Conservation (phyloP, 2,329 filamentous ascomycete genomes). For the Lithohypha guttulata region DNA sequence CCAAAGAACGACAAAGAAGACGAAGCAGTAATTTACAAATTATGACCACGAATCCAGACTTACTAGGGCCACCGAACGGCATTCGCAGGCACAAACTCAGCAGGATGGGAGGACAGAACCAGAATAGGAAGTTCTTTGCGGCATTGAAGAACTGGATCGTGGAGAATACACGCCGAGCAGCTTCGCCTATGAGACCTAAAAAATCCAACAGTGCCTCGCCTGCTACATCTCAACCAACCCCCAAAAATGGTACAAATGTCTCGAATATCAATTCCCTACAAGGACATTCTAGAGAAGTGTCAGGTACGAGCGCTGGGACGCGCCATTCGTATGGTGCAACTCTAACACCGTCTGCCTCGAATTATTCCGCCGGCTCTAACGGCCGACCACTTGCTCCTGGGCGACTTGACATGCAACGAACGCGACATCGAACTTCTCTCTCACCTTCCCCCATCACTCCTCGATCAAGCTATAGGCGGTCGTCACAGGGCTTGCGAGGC, state of each 20-base stretch:
- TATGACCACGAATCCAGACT: slow-evolving; percentile 58
- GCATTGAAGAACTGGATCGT: slow-evolving; percentile 64
- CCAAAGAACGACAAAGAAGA: slow-evolving; percentile 72
- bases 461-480: slow-evolving; percentile 70
- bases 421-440: slow-evolving; percentile 55
- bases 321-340: slow-evolving; percentile 17
- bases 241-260: neutral
- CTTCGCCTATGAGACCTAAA: slow-evolving; percentile 40
- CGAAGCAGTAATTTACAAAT: slow-evolving; percentile 79
- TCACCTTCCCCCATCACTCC: slow-evolving; percentile 84
- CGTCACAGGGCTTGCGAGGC: slow-evolving; percentile 72
- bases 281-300: slow-evolving; percentile 8
- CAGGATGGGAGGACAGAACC: slow-evolving; percentile 13
- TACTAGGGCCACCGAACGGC: slow-evolving; percentile 42
- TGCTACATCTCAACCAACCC: neutral
- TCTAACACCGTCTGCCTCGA: slow-evolving; percentile 14
- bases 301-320: slow-evolving; percentile 14
- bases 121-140: slow-evolving; percentile 35
- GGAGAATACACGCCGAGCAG: slow-evolving; percentile 53
- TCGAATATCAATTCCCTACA: neutral
- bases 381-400: slow-evolving; percentile 10
- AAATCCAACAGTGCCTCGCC: neutral
- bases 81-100: slow-evolving; percentile 40
- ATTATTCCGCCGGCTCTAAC: slow-evolving; percentile 9
- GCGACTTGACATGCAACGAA: slow-evolving; percentile 21